These are phyloP conservation scores for Microdochium bolleyi DNA, from an alignment of 2,329 filamentous ascomycete species.

Conservation along the genomic window DNA sequence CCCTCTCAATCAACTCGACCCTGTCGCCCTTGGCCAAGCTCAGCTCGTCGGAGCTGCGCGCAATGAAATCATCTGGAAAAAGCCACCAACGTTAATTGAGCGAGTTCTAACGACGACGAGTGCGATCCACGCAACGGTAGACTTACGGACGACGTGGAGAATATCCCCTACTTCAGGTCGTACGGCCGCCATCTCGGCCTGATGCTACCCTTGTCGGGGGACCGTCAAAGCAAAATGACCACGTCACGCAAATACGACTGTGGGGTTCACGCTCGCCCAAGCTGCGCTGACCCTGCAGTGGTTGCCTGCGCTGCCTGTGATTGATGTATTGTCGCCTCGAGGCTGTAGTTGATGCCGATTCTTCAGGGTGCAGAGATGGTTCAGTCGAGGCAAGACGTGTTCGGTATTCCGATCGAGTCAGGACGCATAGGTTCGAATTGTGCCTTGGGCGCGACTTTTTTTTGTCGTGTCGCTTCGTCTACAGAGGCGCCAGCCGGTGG, in stretches of 20 bases:
- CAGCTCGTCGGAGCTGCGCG: slow-evolving; percentile 87
- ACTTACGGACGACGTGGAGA: slow-evolving; percentile 2
- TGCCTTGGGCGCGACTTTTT: not conserved
- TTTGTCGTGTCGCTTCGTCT: no score
- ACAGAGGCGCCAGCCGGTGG: no score
- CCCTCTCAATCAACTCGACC: slow-evolving; percentile 74
- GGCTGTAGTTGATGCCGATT: not conserved
- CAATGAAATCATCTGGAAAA: slow-evolving; percentile 75
- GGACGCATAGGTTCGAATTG: not conserved
- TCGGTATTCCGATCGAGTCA: not conserved
- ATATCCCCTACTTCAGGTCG: slow-evolving; percentile 2
- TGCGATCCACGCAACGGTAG: slow-evolving; percentile 4
- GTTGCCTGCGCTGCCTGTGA: not conserved
- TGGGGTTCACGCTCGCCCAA: not conserved
- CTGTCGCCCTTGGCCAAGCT: slow-evolving; percentile 78
- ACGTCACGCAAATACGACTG: not conserved
- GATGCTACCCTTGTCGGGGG: not conserved
- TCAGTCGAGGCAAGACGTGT: not conserved
- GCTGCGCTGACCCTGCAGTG: not conserved
- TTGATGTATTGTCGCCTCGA: not conserved
- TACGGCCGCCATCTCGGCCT: not conserved
- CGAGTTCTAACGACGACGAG: not conserved
- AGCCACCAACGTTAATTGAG: slow-evolving; percentile 4
- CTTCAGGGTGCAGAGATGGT: not conserved
- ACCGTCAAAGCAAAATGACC: not conserved